phyloP scores from a whole-genome alignment of 257 asterid species.

The Solanum lignicaule region DNA sequence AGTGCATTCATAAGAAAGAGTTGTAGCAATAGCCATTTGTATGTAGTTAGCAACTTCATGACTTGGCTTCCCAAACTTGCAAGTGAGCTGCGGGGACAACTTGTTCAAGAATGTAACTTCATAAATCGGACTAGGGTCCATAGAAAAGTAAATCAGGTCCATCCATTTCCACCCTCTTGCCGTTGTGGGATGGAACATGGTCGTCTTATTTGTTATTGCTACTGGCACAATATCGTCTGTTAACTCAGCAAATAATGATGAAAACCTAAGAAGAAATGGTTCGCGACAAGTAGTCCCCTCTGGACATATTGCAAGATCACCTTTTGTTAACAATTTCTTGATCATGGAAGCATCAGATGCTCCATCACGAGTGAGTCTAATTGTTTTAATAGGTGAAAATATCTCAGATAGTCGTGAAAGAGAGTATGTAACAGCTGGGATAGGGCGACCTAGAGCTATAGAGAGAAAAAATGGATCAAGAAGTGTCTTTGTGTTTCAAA shows the following conservation, averaged over 20 bases:
- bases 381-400: slow-evolving; percentile 13
- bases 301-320: slow-evolving; percentile 10
- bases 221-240: slow-evolving; percentile 39
- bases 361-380: slow-evolving; percentile 9
- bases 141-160: slow-evolving; percentile 26
- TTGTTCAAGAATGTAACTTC: slow-evolving; percentile 22
- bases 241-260: slow-evolving; percentile 36
- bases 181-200: slow-evolving; percentile 41
- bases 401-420: slow-evolving; percentile 5
- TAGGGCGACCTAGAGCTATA: slow-evolving; percentile 3
- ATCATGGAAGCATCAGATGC: slow-evolving; percentile 15
- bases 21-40: slow-evolving; percentile 17
- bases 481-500: slow-evolving; percentile 12
- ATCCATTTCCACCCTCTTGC: slow-evolving; percentile 43
- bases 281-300: slow-evolving; percentile 42
- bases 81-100: slow-evolving; percentile 18
- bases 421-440: slow-evolving; percentile 18
- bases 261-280: slow-evolving; percentile 34
- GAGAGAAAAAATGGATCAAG: slow-evolving; percentile 11
- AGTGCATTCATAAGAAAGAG: slow-evolving; percentile 23
- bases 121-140: slow-evolving; percentile 31
- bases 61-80: slow-evolving; percentile 21
- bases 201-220: slow-evolving; percentile 27
- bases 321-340: background rate
- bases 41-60: slow-evolving; percentile 31